phyloP scores from a whole-genome alignment of 305 asterid species.

The Solanum hybrid region DNA sequence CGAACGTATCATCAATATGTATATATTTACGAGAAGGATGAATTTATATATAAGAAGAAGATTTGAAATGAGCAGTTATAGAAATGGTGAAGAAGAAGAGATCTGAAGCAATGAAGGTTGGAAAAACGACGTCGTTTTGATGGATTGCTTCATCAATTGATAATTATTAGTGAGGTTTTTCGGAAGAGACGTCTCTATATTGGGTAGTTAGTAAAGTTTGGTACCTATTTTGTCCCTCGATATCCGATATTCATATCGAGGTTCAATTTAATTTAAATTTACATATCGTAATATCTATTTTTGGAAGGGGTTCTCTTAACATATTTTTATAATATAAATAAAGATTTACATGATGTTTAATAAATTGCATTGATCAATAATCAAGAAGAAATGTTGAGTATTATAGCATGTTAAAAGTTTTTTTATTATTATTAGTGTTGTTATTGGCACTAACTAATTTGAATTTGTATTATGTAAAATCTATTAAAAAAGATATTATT shows the following conservation, averaged over 20 bases:
- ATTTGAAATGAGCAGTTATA: constrained; percentile 6
- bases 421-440: too few species aligned
- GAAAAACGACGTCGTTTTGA: neutral
- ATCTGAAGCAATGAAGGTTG: neutral
- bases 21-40: neutral
- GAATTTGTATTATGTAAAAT: too few species aligned
- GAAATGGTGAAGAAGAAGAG: constrained; percentile 6
- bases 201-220: constrained; percentile 6
- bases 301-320: neutral
- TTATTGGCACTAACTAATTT: too few species aligned
- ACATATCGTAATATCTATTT: too few species aligned
- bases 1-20: constrained; percentile 1
- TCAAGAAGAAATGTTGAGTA: too few species aligned
- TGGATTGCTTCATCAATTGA: constrained; percentile 11
- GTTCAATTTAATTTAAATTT: too few species aligned
- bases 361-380: too few species aligned
- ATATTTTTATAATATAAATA: too few species aligned
- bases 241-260: neutral
- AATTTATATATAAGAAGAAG: neutral
- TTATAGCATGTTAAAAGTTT: neutral
- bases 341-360: neutral
- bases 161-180: neutral
- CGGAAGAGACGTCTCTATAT: neutral
- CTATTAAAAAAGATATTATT: too few species aligned
- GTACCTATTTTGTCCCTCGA: neutral